phyloP scores from a whole-genome alignment of 768 basidiomycete species.

The Macrolepiota fuliginosa region DNA sequence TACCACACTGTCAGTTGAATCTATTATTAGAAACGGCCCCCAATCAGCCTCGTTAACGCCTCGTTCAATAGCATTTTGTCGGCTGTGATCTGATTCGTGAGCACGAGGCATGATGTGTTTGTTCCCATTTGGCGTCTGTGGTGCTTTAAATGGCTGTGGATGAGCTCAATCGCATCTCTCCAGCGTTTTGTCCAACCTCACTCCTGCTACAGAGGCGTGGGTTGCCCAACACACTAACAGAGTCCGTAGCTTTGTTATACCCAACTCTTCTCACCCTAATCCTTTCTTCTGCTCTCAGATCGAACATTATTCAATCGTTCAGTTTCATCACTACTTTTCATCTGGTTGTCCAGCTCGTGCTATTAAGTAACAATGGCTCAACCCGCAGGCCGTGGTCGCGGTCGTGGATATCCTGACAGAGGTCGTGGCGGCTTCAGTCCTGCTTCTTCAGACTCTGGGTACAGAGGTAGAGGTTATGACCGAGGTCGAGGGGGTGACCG shows the following conservation, averaged over 20 bases:
- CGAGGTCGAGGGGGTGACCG: slow-evolving; percentile 36
- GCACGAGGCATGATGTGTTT: neutral
- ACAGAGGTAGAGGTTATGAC: slow-evolving; percentile 25
- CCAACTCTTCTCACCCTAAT: neutral
- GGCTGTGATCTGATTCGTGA: neutral
- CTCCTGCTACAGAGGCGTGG: neutral
- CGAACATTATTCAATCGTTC: slow-evolving; percentile 6
- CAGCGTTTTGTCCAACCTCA: slow-evolving; percentile 6
- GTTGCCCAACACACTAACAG: slow-evolving; percentile 6
- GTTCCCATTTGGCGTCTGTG: neutral
- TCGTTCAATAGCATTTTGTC: neutral
- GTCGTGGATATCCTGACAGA: slow-evolving; percentile 1
- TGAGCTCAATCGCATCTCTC: neutral
- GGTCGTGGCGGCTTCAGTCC: neutral
- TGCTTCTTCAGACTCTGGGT: neutral
- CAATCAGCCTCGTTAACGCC: neutral
- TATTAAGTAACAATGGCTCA: slow-evolving; percentile 23
- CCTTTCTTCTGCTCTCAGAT: neutral
- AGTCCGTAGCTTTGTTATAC: neutral
- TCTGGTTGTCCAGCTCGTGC: neutral
- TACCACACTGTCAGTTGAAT: neutral
- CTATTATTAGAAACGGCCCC: neutral
- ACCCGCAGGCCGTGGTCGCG: slow-evolving; percentile 16
- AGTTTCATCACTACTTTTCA: neutral
- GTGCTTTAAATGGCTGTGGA: neutral